phyloP scores from a whole-genome alignment of 257 asterid genomes.

The Fraxinus quadrangulata region DNA sequence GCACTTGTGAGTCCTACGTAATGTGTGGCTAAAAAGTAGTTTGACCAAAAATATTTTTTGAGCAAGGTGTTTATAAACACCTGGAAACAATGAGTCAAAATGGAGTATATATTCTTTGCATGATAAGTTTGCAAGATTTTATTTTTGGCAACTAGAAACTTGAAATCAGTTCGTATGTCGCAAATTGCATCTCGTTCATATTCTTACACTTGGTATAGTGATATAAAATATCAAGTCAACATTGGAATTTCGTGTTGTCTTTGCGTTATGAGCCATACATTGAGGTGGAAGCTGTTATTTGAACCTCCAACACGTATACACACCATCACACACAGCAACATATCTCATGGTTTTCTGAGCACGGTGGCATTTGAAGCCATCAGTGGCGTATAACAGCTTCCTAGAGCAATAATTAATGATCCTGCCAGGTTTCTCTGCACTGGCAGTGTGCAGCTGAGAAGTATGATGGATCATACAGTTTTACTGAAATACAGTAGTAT shows the following conservation, averaged over 20 bases:
- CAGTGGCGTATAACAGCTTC: slow-evolving; percentile 65
- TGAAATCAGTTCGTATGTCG: slow-evolving; percentile 4
- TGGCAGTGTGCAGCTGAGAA: slow-evolving; percentile 99
- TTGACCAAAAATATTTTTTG: no score
- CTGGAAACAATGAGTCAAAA: no score
- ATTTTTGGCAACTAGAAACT: not conserved
- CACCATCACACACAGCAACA: slow-evolving; percentile 36
- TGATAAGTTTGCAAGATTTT: slow-evolving; percentile 1
- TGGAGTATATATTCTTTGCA: not conserved
- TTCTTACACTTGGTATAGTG: not conserved
- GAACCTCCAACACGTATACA: slow-evolving; percentile 12
- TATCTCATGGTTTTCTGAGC: slow-evolving; percentile 33
- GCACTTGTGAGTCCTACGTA: no score
- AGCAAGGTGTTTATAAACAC: no score
- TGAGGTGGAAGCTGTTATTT: slow-evolving; percentile 60
- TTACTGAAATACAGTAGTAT: slow-evolving; percentile 6
- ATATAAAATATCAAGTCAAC: not conserved
- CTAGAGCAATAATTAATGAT: slow-evolving; percentile 56
- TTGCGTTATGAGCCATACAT: not conserved
- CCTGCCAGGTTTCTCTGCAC: slow-evolving; percentile 99
- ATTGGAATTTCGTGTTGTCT: not conserved
- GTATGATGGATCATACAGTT: slow-evolving; percentile 87
- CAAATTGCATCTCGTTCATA: not conserved
- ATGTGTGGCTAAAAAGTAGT: no score
- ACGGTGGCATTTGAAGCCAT: slow-evolving; percentile 46